A percentile compares a stretch with the other conserved stretches of the same genome.
These are phyloP conservation scores for Acorus calamus DNA, from an alignment of 106 monocot species.

Conservation along the genomic window DNA sequence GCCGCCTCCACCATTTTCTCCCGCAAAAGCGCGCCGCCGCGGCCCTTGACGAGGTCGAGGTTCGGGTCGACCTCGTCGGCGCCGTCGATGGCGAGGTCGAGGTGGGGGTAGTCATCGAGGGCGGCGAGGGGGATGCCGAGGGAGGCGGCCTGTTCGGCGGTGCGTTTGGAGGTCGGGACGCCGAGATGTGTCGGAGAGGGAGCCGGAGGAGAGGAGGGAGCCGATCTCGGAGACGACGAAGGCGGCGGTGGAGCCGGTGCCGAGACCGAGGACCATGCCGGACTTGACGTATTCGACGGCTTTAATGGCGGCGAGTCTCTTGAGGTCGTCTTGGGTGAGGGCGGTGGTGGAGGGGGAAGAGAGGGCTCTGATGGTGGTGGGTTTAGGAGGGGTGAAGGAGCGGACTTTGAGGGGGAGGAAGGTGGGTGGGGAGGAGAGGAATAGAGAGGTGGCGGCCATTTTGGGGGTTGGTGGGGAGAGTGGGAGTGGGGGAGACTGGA, in stretches of 20 bases:
- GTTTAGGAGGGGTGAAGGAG: background rate
- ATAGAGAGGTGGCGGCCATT: constrained; percentile 14
- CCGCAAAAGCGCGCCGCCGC: constrained; percentile 88
- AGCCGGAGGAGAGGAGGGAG: constrained; percentile 50
- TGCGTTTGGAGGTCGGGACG: constrained; percentile 90
- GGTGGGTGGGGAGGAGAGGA: constrained; percentile 18
- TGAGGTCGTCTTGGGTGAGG: constrained; percentile 91
- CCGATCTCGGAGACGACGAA: constrained; percentile 95
- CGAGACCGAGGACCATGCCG: constrained; percentile 96
- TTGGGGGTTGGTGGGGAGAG: constrained; percentile 1
- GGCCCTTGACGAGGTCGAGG: constrained; percentile 89
- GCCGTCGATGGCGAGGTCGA: constrained; percentile 95
- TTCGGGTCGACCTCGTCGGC: constrained; percentile 98
- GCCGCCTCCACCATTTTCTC: constrained; percentile 99
- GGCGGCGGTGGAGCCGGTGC: constrained; percentile 94
- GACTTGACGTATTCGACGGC: constrained; percentile 87
- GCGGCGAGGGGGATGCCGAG: constrained; percentile 90
- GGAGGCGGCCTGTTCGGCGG: constrained; percentile 82
- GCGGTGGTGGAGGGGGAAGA: constrained; percentile 19
- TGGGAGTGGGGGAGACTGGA: constrained; percentile 6
- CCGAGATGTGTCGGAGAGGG: constrained; percentile 65
- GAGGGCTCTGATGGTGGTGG: background rate
- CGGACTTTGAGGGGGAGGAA: constrained; percentile 4
- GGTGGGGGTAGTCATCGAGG: constrained; percentile 69
- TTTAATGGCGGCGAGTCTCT: constrained; percentile 80